These are phyloP conservation scores for Dryadomyces quercus-mongolicae DNA, from an alignment of 2,329 filamentous ascomycete species.

Conservation along the genomic window DNA sequence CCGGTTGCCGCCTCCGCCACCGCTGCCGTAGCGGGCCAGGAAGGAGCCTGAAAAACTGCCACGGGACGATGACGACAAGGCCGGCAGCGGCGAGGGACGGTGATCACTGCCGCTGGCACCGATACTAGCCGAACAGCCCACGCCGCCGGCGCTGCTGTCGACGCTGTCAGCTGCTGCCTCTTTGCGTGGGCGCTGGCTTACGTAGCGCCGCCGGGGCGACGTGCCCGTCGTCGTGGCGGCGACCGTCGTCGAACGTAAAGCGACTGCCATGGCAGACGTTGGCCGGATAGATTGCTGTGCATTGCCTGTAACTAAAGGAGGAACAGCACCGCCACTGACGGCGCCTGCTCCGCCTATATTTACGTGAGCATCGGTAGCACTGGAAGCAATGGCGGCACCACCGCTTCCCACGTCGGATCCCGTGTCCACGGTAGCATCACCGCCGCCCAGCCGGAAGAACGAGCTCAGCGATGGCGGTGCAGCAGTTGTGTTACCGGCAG, in stretches of 20 bases:
- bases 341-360: not conserved
- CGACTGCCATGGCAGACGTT: constrained; percentile 11
- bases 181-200: constrained; percentile 1
- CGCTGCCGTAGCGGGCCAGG: constrained; percentile 12
- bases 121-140: not conserved
- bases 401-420: not conserved
- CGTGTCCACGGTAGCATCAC: constrained; percentile 1
- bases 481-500: constrained; percentile 34
- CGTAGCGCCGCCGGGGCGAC: constrained; percentile 10
- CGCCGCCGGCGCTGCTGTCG: constrained; percentile 7
- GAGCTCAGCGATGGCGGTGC: constrained; percentile 54
- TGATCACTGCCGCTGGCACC: not conserved
- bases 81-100: constrained; percentile 27
- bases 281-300: not conserved
- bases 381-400: not conserved
- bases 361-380: not conserved
- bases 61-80: constrained; percentile 21
- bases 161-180: not conserved
- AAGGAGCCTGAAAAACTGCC: constrained; percentile 31
- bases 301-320: constrained; percentile 12
- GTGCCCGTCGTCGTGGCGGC: not conserved
- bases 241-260: not conserved
- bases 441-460: constrained; percentile 34
- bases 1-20: constrained; percentile 3
- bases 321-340: constrained; percentile 12